These are phyloP conservation scores for Phytopythium litorale DNA, from an alignment of 352 stramenopile genomes.

Conservation along the genomic window DNA sequence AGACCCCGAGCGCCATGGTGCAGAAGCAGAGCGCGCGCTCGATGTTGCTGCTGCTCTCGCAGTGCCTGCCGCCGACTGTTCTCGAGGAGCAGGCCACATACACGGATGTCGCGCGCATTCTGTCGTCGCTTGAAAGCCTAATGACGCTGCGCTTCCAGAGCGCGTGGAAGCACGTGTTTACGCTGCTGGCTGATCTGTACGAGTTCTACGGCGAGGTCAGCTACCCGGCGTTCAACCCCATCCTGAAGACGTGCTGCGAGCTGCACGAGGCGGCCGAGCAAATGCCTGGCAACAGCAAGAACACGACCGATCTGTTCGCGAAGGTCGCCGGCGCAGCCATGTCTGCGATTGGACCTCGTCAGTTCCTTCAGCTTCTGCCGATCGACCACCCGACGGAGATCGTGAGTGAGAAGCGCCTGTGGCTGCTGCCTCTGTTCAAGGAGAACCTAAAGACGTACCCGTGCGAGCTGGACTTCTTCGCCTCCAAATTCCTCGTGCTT, in stretches of 20 bases:
- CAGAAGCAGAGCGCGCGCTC: constrained; percentile 64
- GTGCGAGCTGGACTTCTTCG: constrained; percentile 74
- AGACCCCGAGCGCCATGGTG: constrained; percentile 47
- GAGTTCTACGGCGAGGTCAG: constrained; percentile 61
- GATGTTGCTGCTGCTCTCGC: constrained; percentile 59
- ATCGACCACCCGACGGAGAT: constrained; percentile 69
- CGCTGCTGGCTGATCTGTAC: constrained; percentile 67
- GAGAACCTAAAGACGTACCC: constrained; percentile 50
- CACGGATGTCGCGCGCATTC: constrained; percentile 58
- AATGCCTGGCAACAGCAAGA: constrained; percentile 42
- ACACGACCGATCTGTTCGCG: constrained; percentile 56
- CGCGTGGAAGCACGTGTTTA: constrained; percentile 79
- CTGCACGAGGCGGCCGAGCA: constrained; percentile 77
- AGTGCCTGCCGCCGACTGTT: constrained; percentile 44
- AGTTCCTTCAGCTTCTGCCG: constrained; percentile 72
- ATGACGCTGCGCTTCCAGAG: constrained; percentile 81
- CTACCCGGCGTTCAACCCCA: constrained; percentile 51
- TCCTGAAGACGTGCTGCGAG: constrained; percentile 73
- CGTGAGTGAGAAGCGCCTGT: constrained; percentile 69
- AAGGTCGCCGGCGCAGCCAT: constrained; percentile 63
- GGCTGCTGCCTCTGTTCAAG: constrained; percentile 79
- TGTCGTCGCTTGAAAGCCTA: constrained; percentile 76
- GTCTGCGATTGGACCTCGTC: constrained; percentile 53
- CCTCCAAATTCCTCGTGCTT: constrained; percentile 58
- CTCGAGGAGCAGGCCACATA: constrained; percentile 53